Conservation (phyloP, 495 filamentous ascomycete genomes). For the Thozetella sp. region DNA sequence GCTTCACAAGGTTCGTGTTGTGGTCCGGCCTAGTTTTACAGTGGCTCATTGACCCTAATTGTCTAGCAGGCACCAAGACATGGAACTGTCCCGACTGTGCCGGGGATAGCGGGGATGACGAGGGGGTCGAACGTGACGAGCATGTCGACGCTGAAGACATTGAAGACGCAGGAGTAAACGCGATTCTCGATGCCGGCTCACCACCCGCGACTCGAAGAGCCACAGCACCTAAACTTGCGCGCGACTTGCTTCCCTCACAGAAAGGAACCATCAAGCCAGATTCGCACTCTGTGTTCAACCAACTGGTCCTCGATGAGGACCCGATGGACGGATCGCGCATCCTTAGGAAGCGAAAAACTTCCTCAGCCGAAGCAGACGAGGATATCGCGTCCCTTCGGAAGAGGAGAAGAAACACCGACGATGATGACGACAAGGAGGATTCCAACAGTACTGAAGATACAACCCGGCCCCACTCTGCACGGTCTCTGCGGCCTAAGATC, state of each 20-base stretch:
- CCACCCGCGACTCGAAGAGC: constrained; percentile 37
- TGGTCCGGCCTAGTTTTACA: not conserved
- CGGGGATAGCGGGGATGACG: constrained; percentile 61
- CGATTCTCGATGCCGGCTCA: constrained; percentile 31
- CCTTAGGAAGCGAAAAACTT: constrained; percentile 82
- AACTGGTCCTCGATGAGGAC: constrained; percentile 78
- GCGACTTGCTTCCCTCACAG: constrained; percentile 77
- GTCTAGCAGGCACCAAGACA: constrained; percentile 56
- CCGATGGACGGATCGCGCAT: constrained; percentile 84
- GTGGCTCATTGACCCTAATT: constrained; percentile 14
- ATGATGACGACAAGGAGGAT: constrained; percentile 32
- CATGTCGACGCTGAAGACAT: constrained; percentile 35
- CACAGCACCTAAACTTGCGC: constrained; percentile 58
- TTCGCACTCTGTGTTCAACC: constrained; percentile 84
- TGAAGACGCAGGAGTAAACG: constrained; percentile 31
- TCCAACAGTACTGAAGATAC: constrained; percentile 24
- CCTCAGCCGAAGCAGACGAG: constrained; percentile 48
- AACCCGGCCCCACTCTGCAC: constrained; percentile 32
- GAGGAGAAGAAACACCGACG: constrained; percentile 40
- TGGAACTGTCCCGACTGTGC: constrained; percentile 87
- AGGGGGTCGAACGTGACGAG: too few species aligned
- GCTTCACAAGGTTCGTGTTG: constrained; percentile 27
- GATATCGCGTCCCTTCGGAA: constrained; percentile 40
- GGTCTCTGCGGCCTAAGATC: constrained; percentile 41
- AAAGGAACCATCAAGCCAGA: constrained; percentile 70